Percentiles rank a stretch among this genome's conserved stretches.
Evolutionary conservation across 257 asterid genomes (phyloP).

Genomic region (Solanum chiquidenum): DNA sequence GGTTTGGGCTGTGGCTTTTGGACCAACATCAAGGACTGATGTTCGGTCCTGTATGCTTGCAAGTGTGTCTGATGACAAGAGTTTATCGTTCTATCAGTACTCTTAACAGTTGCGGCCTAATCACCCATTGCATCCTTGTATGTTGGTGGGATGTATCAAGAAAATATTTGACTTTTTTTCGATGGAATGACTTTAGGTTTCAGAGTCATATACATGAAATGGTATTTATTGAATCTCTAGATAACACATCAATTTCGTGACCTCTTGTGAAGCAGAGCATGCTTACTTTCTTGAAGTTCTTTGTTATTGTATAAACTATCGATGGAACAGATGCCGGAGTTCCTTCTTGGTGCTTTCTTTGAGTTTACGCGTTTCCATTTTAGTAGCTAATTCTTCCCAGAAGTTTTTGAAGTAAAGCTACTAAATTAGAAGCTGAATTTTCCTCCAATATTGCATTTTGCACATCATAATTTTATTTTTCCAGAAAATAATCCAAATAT

Average conservation of each 20-base stretch:
- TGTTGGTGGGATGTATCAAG: background rate
- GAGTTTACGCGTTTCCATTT: background rate
- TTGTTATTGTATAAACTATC: background rate
- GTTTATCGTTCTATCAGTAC: conserved; percentile 64
- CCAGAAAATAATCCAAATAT: background rate
- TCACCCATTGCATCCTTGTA: background rate
- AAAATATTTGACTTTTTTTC: background rate
- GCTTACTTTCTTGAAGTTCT: background rate
- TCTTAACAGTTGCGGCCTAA: conserved; percentile 16
- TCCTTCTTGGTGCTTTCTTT: background rate
- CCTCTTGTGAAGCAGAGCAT: background rate
- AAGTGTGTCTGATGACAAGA: conserved; percentile 86
- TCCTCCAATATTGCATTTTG: background rate
- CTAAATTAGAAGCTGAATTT: background rate
- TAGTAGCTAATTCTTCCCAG: background rate
- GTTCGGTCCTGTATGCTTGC: conserved; percentile 72
- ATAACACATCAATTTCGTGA: background rate
- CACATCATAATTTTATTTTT: background rate
- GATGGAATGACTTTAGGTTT: background rate
- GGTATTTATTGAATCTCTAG: background rate
- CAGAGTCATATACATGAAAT: background rate
- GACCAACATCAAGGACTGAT: conserved; percentile 52
- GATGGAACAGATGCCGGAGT: background rate
- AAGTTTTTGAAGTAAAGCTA: background rate
- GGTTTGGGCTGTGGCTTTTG: conserved; percentile 94